Base-by-base conservation (phyloP, 352 stramenopile genomes). In the Pythium apleroticum region DNA sequence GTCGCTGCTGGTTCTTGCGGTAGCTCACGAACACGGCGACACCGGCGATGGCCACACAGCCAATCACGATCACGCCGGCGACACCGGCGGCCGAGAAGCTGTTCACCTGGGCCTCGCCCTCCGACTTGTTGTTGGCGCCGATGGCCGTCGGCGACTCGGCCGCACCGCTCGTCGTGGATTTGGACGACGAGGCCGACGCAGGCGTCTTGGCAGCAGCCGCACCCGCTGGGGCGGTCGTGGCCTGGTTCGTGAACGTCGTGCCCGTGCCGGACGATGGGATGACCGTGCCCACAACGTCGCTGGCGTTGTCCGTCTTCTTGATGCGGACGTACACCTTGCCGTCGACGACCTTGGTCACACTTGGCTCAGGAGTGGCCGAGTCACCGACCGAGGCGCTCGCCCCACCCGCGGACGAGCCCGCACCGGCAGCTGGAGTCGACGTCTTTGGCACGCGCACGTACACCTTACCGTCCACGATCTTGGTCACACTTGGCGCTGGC, bases 1-100 rank as follows among this genome's bases (percentile, higher is more conserved):
- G 84, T 37, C 81, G 77, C 58, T 73, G 67, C 75, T 92, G 80
- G 72, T 92, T 92, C 73, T 78, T 92, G 62, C 78, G 80, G 73
- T 92, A 92, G 73, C 84, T 90, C 59, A 79, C 69, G 57, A 89
- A 74, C 24, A 86, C 72, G 39, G 74, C 80, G 24, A 84, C 52
- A 30, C 72, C 77, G 7, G 78, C 81, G 50, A 90, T 54, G 52
- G 65, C 71, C 24, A 85, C 80, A 33, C 83, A 75, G 35, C 65
- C 76, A n/a, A 90, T 50, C 43, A 92, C 76, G 43, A 88, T 71
- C 22, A 78, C 74, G 35, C 84, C 84, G 14, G 78, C 81, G 54
- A 87, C 49, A n/a, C 84, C 84, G 9, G 73, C 74, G 58, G 77
- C 70, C 55, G 84, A 90, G 43, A 92, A 70, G 1, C 65, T 65